phyloP scores from a whole-genome alignment of 345 rosid species.

The Populus pruinosa region DNA sequence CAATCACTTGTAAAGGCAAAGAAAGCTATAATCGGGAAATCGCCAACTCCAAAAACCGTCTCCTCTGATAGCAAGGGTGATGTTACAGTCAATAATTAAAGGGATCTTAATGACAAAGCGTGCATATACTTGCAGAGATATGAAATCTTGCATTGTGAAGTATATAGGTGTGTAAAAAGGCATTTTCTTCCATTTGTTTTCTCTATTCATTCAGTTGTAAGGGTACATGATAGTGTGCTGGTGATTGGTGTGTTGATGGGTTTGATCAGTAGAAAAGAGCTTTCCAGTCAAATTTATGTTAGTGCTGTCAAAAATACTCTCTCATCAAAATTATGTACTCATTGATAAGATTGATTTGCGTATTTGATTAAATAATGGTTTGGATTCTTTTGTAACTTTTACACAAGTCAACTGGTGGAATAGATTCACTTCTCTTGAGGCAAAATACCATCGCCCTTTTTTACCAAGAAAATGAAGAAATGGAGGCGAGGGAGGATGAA shows the following conservation, averaged over 20 bases:
- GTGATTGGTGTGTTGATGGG: constrained; percentile 7
- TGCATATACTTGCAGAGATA: neutral
- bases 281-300: neutral
- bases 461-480: too few species aligned
- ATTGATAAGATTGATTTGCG: neutral
- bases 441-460: too few species aligned
- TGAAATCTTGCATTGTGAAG: neutral
- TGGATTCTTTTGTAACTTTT: neutral
- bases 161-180: constrained; percentile 3
- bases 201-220: neutral
- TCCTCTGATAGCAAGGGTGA: constrained; percentile 45
- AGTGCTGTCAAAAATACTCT: neutral
- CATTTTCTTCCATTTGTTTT: neutral
- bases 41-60: constrained; percentile 61
- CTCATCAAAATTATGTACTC: neutral
- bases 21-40: constrained; percentile 74
- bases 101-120: neutral
- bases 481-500: too few species aligned
- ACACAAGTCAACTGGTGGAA: neutral
- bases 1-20: constrained; percentile 73
- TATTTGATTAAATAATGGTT: neutral
- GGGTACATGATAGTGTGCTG: neutral
- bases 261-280: neutral
- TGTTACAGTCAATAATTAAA: constrained; percentile 43
- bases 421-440: neutral